Conservation (phyloP, 768 basidiomycete species). For the Hysterangium stoloniferum region DNA sequence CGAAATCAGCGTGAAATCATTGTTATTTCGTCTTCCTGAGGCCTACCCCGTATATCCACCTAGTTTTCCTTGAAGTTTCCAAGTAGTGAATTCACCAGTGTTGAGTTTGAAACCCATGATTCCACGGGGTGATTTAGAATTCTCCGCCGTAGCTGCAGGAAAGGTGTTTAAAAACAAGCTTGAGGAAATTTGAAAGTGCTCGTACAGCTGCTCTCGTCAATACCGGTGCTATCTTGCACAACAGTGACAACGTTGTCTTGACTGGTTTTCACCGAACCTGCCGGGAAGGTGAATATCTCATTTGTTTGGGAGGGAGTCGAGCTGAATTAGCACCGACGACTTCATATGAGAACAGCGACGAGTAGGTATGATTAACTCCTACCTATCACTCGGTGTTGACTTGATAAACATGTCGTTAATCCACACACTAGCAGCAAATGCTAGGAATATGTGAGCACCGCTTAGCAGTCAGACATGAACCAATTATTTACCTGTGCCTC, state of each 20-base stretch:
- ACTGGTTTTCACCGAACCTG: slow-evolving; percentile 40
- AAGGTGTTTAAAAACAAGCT: no score
- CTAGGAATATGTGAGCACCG: slow-evolving; percentile 24
- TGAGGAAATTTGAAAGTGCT: background rate
- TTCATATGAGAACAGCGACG: no score
- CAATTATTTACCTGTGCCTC: slow-evolving; percentile 46
- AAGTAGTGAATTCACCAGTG: slow-evolving; percentile 44
- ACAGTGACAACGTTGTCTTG: slow-evolving; percentile 72
- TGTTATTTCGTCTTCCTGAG: background rate
- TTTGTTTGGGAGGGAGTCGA: slow-evolving; percentile 35
- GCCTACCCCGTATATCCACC: slow-evolving; percentile 61
- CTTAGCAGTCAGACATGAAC: background rate
- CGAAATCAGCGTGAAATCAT: background rate
- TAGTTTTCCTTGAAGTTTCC: slow-evolving; percentile 71
- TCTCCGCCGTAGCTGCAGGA: slow-evolving; percentile 35
- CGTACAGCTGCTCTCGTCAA: slow-evolving; percentile 52
- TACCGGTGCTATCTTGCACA: slow-evolving; percentile 62
- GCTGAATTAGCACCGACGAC: background rate
- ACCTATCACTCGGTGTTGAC: slow-evolving; percentile 63
- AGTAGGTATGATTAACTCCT: slow-evolving; percentile 16
- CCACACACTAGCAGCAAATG: slow-evolving; percentile 80
- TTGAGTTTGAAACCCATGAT: slow-evolving; percentile 70
- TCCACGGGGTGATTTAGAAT: slow-evolving; percentile 68
- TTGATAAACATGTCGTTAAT: slow-evolving; percentile 63
- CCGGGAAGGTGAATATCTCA: slow-evolving; percentile 55